Evolutionary conservation across 192 early-diverging fungal species (phyloP).

Genomic region (Coemansia sp.): DNA sequence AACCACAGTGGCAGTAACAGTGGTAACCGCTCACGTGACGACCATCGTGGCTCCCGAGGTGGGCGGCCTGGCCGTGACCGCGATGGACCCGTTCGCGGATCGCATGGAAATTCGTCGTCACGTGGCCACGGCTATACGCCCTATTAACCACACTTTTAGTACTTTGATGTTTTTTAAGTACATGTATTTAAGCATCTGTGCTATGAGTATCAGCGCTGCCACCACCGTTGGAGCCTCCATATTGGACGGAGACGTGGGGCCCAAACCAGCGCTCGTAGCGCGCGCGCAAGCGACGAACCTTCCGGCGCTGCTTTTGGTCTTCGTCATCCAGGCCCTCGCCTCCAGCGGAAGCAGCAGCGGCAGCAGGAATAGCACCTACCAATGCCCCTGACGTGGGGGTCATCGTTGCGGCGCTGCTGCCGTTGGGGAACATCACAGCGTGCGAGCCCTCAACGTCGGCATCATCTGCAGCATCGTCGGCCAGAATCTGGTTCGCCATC

Average conservation of each 20-base stretch:
- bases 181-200: constrained; percentile 2
- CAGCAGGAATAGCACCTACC: not conserved
- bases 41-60: constrained; percentile 18
- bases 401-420: not conserved
- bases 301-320: constrained; percentile 35
- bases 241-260: constrained; percentile 43
- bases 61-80: constrained; percentile 36
- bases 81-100: constrained; percentile 41
- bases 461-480: constrained; percentile 17
- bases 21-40: constrained; percentile 24
- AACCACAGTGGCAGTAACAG: constrained; percentile 3
- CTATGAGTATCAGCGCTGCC: not conserved
- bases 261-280: constrained; percentile 56
- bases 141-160: constrained; percentile 17
- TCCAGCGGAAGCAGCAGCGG: constrained; percentile 1
- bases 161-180: not conserved
- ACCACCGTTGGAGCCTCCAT: constrained; percentile 12
- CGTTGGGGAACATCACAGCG: constrained; percentile 6
- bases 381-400: not conserved
- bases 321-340: constrained; percentile 21
- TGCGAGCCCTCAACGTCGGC: constrained; percentile 17
- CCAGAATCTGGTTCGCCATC: constrained; percentile 54
- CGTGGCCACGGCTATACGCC: constrained; percentile 44
- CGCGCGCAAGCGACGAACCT: constrained; percentile 43
- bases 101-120: constrained; percentile 24